Evolutionary conservation across 768 basidiomycete genomes (phyloP), one percentile per base, ranked within the genome.

Genomic region (Agrocybe praecox): DNA sequence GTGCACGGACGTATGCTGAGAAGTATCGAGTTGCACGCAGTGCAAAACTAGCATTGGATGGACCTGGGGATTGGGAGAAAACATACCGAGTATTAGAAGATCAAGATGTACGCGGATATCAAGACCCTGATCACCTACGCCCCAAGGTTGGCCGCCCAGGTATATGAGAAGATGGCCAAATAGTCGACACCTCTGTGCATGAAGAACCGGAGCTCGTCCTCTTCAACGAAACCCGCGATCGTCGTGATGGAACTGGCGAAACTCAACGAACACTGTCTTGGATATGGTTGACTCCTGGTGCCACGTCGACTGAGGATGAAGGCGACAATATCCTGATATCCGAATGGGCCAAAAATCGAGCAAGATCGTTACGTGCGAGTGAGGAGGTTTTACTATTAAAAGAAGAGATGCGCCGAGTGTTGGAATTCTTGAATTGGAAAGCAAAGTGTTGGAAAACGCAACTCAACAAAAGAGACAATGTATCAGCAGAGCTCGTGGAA

Each of bases 111-210:
- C 32, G 61, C 2, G 54, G 51, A 7, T 64, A 61, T 43, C 57
- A 59, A 19, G 62, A 63, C 21, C 57, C 62, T n/a, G 21, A 58
- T 6, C 21, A 46, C 7, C 42, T 58, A 1, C 48, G 15, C 6
- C 14, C 19, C 8, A n/a, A 29, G n/a, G 15, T 17, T 1, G 54
- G 50, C 1, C 58, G 18, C 60, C 62, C 14, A 61, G 74, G 15
- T 3, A 66, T 62, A 0, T 60, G 63, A 6, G 65, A 67, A 24
- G 62, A 64, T 42, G 51, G 18, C 6, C 36, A 40, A 14, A 9
- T 29, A 9, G 9, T 29, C 4, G 26, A 29, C 4, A 29, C 4
- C 26, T 5, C 9, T 4, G 9, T 9, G 9, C 26, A 29, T 9
- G 26, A 29, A 29, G 26, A 29, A 29, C 26, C 26, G 9, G 26